These are phyloP conservation scores for Lecanicillium sp. DNA, from an alignment of 2,329 filamentous ascomycete species.

Conservation along the genomic window DNA sequence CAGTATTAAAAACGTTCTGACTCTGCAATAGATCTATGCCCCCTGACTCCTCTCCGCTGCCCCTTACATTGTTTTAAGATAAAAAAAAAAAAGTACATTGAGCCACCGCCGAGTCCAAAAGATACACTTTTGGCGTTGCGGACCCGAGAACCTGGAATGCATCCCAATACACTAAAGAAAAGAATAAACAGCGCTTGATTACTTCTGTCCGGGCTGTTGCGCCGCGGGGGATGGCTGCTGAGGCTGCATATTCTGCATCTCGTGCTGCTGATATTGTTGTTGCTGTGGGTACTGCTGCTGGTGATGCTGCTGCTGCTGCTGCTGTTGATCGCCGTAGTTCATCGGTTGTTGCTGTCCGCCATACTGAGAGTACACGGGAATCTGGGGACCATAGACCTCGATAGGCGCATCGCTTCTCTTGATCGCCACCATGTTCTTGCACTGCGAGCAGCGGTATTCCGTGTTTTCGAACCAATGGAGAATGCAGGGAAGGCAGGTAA, in stretches of 20 bases:
- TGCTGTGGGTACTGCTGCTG: conserved; percentile 4
- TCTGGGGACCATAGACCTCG: conserved; percentile 15
- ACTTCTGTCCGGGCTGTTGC: not conserved
- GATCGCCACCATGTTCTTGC: conserved; percentile 20
- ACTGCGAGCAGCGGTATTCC: conserved; percentile 20
- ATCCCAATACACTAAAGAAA: no score
- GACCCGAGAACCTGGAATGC: no score
- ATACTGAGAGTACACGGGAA: conserved; percentile 11
- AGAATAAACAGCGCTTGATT: no score
- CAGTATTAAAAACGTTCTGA: no score
- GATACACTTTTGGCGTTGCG: no score
- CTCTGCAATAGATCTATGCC: no score
- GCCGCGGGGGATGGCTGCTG: not conserved
- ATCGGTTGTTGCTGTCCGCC: conserved; percentile 8
- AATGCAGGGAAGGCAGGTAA: conserved; percentile 23
- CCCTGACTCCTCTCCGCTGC: no score
- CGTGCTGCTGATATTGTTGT: not conserved
- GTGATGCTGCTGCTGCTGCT: conserved; percentile 2
- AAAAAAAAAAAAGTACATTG: no score
- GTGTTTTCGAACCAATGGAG: conserved; percentile 24
- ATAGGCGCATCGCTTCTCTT: conserved; percentile 14
- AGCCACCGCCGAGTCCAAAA: no score
- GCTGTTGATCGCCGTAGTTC: conserved; percentile 6
- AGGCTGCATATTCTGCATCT: conserved; percentile 4
- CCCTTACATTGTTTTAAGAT: no score